Percentiles rank a stretch among this genome's conserved stretches.
Conservation (phyloP, 345 rosid species). For the Eutrema yunnanense region DNA sequence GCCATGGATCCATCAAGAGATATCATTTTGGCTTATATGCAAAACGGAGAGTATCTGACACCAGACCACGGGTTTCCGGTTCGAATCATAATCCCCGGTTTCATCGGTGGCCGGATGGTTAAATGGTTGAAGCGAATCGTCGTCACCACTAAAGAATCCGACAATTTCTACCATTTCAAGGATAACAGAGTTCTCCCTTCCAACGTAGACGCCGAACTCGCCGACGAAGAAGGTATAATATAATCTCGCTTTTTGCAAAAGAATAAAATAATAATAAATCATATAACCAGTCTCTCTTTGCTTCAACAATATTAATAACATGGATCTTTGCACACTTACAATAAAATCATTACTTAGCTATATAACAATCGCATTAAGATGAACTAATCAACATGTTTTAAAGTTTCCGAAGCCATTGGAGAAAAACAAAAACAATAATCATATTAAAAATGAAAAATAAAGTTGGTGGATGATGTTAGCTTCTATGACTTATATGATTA, state of each 20-base stretch:
- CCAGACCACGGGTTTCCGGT: slow-evolving; percentile 96
- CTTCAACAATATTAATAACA: not conserved
- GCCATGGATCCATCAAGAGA: slow-evolving; percentile 89
- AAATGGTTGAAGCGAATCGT: slow-evolving; percentile 82
- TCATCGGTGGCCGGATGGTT: slow-evolving; percentile 92
- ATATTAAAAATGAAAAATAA: not conserved
- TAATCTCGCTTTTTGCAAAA: not conserved
- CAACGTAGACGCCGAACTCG: slow-evolving; percentile 75
- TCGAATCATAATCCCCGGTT: slow-evolving; percentile 78
- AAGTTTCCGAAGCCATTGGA: not conserved
- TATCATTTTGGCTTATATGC: slow-evolving; percentile 83
- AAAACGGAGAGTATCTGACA: slow-evolving; percentile 68
- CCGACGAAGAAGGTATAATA: slow-evolving; percentile 74
- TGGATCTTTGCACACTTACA: not conserved
- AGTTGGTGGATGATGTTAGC: slow-evolving; percentile 2
- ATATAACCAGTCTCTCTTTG: not conserved
- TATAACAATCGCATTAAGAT: not conserved
- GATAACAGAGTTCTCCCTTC: slow-evolving; percentile 88
- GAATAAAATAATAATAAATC: not conserved
- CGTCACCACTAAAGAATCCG: slow-evolving; percentile 69
- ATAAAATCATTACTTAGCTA: not conserved
- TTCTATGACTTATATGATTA: not conserved
- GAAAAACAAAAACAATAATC: not conserved
- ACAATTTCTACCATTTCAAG: slow-evolving; percentile 63
- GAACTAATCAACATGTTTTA: not conserved